Base-by-base conservation (phyloP, 768 basidiomycete species). In the Leccinellum albellum region DNA sequence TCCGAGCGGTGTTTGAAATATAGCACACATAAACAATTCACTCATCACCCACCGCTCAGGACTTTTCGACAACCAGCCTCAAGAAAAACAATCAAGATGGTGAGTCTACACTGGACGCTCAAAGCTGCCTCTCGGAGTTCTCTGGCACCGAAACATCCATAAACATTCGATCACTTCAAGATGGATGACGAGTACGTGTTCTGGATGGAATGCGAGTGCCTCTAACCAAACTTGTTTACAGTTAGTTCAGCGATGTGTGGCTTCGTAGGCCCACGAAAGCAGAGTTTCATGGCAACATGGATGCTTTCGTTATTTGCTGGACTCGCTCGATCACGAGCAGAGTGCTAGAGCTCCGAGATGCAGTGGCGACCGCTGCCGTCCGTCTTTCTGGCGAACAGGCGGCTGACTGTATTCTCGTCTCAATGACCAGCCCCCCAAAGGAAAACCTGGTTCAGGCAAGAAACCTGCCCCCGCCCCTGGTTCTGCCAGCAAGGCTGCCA, bases 361-460 rank as follows among this genome's bases (percentile, higher is more conserved):
- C 69, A 66, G 73, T 66, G 65, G 63, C 63, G 59, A 70, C 69
- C 61, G 64, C 58, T 60, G 50, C 33, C 51, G 61, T 61, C 59
- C 65, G 24, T 68, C 58, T 62, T 60, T 44, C 54, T 66, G 68
- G 56, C 60, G 64, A 61, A 53, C 61, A 51, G 17, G 65, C 60
- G 64, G 62, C 70, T 77, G 59, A 76, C 81, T 70, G 79, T 72
- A 59, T 53, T 67, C 75, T 86, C 87, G 88, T 86, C 89, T 91
- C 90, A 82, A 91, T 91, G 89, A 91, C 89, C 89, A 91, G 90
- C 87, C 82, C 59, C 77, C 87, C 74, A 88, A 88, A 75, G 62
- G 75, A 59, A 90, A 88, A 70, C 48, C 83, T 63, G 84, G 85
- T 75, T 72, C 87, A 61, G 82, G 83, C 62, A 92, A 90, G 81